Conservation (phyloP, 352 stramenopile species). For the Globisporangium parvum region DNA sequence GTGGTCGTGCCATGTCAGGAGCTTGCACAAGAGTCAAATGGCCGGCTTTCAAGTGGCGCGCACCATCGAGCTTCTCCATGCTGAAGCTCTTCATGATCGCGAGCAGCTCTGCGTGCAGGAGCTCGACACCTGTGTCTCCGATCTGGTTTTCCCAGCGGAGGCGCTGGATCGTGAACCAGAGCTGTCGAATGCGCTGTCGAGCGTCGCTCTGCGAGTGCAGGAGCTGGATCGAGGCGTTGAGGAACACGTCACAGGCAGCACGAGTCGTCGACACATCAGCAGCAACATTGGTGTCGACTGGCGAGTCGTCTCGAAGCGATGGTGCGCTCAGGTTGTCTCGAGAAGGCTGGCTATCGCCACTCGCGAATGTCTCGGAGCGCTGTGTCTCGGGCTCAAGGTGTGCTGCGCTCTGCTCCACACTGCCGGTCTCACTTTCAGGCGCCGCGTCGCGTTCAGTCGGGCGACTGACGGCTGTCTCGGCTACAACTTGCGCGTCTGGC, state of each 20-base stretch:
- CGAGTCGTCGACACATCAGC: background rate
- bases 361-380: background rate
- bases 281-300: too few relatives aligned
- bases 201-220: constrained; percentile 57
- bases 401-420: too few relatives aligned
- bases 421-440: too few relatives aligned
- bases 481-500: too few relatives aligned
- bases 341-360: too few relatives aligned
- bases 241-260: constrained; percentile 28
- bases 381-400: background rate
- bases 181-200: constrained; percentile 45
- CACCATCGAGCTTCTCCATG: constrained; percentile 54
- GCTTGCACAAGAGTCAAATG: constrained; percentile 46
- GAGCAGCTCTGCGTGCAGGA: constrained; percentile 29
- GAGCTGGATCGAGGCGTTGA: constrained; percentile 60
- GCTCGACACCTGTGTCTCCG: constrained; percentile 25
- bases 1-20: constrained; percentile 14
- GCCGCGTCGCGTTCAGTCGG: too few relatives aligned
- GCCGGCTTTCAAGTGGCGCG: constrained; percentile 35
- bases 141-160: constrained; percentile 39
- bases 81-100: constrained; percentile 37
- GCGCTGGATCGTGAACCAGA: constrained; percentile 58
- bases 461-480: too few relatives aligned
- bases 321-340: too few relatives aligned
- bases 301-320: too few relatives aligned